Base-by-base conservation (phyloP, 257 asterid species). In the Lycium barbarum region DNA sequence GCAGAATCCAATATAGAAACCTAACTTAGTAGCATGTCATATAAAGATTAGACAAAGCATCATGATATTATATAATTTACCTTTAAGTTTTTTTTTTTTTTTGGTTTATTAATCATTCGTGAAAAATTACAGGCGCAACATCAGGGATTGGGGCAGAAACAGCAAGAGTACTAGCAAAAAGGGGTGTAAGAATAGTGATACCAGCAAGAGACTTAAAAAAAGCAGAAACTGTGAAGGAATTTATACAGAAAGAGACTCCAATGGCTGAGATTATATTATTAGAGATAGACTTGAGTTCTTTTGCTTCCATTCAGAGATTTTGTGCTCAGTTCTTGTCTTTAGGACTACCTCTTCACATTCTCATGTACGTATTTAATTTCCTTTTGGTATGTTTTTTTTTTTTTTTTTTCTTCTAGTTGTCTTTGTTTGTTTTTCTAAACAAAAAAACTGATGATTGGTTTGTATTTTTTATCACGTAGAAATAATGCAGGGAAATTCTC, bases 401-500 rank as follows among this genome's bases (percentile, higher is more conserved):
- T 26, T 26, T 26, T 68, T 53, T 66, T 36, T 17, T 3, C 6
- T 40, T 40, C 45, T 40, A 40, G 45, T 40, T 40, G 45, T 40
- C 45, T 40, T 40, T 40, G 6, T 40, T 40, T 3, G 6, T 40
- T 4, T 6, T 40, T 3, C 45, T 40, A 40, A 40, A 40, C 0
- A 40, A 40, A 40, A 40, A 3, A 7, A 36, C 6, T 76, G 3
- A 51, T 53, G 82, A 78, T 53, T 78, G 26, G 15, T 51, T 38
- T 22, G 47, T 12, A 13, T 13, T 14, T 14, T 12, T 26, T 51
- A 11, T 78, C 22, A 82, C 88, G 93, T 95, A 96, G 99, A 96
- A 96, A 96, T 79, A 96, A 96, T 93, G 99, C 99, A 70, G 99
- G 99, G 88, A 96, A 94, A 84, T 96, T 93, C 85, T 93, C 99